These are phyloP conservation scores for Phytophthora citrophthora DNA, from an alignment of 352 stramenopile species.

Conservation along the genomic window DNA sequence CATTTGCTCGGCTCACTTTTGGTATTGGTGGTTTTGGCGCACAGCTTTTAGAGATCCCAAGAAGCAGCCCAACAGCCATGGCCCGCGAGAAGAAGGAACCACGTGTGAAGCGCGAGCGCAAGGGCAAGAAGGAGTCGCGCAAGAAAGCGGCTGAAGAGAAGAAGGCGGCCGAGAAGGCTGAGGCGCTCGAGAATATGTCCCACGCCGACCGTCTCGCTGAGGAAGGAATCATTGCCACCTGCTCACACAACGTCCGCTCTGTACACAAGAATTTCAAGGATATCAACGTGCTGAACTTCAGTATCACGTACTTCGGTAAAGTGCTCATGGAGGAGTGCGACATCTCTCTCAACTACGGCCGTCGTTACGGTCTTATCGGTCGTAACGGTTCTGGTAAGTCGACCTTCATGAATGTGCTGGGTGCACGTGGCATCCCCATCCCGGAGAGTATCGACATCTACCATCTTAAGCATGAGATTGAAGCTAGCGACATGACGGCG, in stretches of 20 bases:
- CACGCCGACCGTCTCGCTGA: conserved; percentile 90
- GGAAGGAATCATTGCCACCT: conserved; percentile 97
- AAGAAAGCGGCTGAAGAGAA: conserved; percentile 84
- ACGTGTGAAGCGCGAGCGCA: conserved; percentile 77
- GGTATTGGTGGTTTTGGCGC: conserved; percentile 40
- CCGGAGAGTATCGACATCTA: conserved; percentile 97
- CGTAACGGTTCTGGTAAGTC: conserved; percentile 97
- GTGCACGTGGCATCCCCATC: conserved; percentile 94
- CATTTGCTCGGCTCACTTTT: conserved; percentile 31
- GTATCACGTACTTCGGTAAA: conserved; percentile 96
- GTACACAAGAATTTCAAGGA: conserved; percentile 97
- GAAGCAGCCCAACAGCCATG: conserved; percentile 17
- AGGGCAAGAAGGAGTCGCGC: conserved; percentile 78
- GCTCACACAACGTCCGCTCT: conserved; percentile 90
- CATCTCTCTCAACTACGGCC: conserved; percentile 97
- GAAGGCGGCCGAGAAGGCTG: conserved; percentile 70
- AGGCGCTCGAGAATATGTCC: conserved; percentile 75
- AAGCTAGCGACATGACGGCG: conserved; percentile 94
- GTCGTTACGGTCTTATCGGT: conserved; percentile 97
- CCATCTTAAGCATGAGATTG: conserved; percentile 96
- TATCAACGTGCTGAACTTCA: conserved; percentile 98
- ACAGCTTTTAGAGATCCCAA: conserved; percentile 28
- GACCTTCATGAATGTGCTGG: conserved; percentile 98
- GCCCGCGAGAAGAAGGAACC: conserved; percentile 55
- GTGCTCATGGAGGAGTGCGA: conserved; percentile 96